Base-by-base conservation (phyloP, 441 rosid genomes). In the Theobroma grandiflorum region DNA sequence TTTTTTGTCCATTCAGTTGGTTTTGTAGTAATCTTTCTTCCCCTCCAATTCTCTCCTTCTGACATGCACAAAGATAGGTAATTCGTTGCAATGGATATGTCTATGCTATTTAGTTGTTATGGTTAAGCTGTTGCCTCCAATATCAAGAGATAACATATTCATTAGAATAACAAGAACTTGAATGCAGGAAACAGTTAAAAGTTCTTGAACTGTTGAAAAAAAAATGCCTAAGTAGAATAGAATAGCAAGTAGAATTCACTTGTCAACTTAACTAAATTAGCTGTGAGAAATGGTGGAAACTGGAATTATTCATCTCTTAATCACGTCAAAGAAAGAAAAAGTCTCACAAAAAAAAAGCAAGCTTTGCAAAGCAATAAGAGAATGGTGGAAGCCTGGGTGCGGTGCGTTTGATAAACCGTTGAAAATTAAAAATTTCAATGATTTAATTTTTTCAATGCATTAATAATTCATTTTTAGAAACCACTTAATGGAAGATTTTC, bases 261-360 rank as follows among this genome's bases (percentile, higher is more conserved):
- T 55, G 16, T 10, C 61, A 7, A 26, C 26, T 55, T 10, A 7
- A 55, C 7, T 55, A 55, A n/a, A 55, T 22, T 18, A 38, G 38
- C 47, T 65, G n/a, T 38, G 70, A 38, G 49, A 14, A 65, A 38
- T 65, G 70, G 70, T 64, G 26, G 61, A 64, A 38, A 14, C 31
- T 16, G 47, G 47, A 40, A 65, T 26, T 65, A 14, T 38, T 65
- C 20, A 26, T 65, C 26, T 38, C 42, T 65, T 65, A 4, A 65
- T 65, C 8, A 38, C 8, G 31, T 3, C 47, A 18, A 65, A 38
- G 18, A 65, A 38, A 65, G 33, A 40, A 40, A 40, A 49, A 49
- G 14, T 49, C 7, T 38, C 70, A 37, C 47, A 8, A 3, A 20
- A 33, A 9, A 40, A 38, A 38, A 65, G 7, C 49, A 38, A 65